Conservation (phyloP, 1,284 basidiomycete genomes). For the Apiotrichum gracile region DNA sequence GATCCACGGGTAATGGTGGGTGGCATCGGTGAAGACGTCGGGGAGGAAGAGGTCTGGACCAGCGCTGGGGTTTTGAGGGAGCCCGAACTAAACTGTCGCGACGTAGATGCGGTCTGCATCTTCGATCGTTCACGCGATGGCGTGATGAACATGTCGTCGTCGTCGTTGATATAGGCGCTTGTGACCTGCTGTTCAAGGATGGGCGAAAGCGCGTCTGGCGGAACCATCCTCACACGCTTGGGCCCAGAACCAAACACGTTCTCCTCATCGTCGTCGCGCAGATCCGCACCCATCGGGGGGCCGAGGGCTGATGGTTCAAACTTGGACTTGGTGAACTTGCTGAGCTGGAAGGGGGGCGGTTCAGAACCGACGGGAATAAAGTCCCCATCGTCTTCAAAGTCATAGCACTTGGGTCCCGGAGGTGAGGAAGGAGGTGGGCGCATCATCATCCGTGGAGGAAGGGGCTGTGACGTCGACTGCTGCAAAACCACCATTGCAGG, state of each 20-base stretch:
- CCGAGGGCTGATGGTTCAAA: not conserved
- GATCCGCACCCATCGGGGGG: not conserved
- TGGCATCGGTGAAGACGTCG: slow-evolving; percentile 46
- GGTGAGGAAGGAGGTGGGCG: slow-evolving; percentile 5
- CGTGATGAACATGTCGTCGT: slow-evolving; percentile 38
- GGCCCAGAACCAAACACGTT: slow-evolving; percentile 27
- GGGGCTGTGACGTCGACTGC: not conserved
- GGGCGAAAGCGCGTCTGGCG: slow-evolving; percentile 28
- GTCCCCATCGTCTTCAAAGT: slow-evolving; percentile 35
- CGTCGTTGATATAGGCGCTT: slow-evolving; percentile 16
- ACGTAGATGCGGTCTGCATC: not conserved
- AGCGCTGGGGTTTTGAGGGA: slow-evolving; percentile 42
- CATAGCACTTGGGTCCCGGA: slow-evolving; percentile 1
- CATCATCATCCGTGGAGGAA: not conserved
- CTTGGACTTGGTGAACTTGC: not conserved
- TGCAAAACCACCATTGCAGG: not conserved
- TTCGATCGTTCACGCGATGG: slow-evolving; percentile 32
- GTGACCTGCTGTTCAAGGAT: slow-evolving; percentile 21
- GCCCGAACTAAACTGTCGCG: slow-evolving; percentile 20
- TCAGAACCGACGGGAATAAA: slow-evolving; percentile 25
- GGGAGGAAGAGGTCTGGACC: slow-evolving; percentile 42
- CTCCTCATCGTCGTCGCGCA: slow-evolving; percentile 29
- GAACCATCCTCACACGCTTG: slow-evolving; percentile 32
- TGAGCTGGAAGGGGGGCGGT: slow-evolving; percentile 1
- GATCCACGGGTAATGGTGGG: slow-evolving; percentile 33